A percentile compares a stretch with the other conserved stretches of the same genome.
Evolutionary conservation across 139 green algal species (phyloP).

Genomic region (Picochlorum costavermella): DNA sequence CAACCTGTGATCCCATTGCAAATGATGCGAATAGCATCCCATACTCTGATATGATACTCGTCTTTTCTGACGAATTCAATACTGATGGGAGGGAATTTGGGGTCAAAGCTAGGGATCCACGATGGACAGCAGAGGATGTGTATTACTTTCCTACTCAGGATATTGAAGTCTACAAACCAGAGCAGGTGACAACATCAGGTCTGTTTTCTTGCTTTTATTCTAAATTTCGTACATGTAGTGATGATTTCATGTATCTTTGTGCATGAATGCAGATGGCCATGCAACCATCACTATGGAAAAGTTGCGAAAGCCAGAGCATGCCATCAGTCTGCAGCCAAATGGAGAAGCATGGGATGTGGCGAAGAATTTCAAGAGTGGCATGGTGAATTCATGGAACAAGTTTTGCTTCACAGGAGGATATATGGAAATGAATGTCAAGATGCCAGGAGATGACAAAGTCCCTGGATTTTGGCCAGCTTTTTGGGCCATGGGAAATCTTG

Average conservation of each 20-base stretch:
- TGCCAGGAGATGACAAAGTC: conserved; percentile 29
- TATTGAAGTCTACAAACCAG: conserved; percentile 12
- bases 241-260: not conserved
- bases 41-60: conserved; percentile 16
- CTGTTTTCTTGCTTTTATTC: not conserved
- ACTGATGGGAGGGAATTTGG: conserved; percentile 19
- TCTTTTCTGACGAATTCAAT: conserved; percentile 47
- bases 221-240: not conserved
- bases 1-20: not conserved
- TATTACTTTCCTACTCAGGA: conserved; percentile 25
- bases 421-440: conserved; percentile 33
- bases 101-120: conserved; percentile 10
- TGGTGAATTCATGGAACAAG: conserved; percentile 48
- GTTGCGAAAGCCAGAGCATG: not conserved
- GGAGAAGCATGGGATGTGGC: conserved; percentile 6
- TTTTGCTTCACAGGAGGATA: conserved; percentile 49
- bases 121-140: conserved; percentile 34
- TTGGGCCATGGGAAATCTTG: conserved; percentile 42
- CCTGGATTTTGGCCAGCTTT: conserved; percentile 38
- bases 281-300: conserved; percentile 27
- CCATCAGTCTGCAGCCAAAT: conserved; percentile 13
- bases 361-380: conserved; percentile 24
- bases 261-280: conserved; percentile 7
- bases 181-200: conserved; percentile 20
- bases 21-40: not conserved